Conservation (phyloP, 192 early-diverging fungal genomes). For the Coemansia sp. region DNA sequence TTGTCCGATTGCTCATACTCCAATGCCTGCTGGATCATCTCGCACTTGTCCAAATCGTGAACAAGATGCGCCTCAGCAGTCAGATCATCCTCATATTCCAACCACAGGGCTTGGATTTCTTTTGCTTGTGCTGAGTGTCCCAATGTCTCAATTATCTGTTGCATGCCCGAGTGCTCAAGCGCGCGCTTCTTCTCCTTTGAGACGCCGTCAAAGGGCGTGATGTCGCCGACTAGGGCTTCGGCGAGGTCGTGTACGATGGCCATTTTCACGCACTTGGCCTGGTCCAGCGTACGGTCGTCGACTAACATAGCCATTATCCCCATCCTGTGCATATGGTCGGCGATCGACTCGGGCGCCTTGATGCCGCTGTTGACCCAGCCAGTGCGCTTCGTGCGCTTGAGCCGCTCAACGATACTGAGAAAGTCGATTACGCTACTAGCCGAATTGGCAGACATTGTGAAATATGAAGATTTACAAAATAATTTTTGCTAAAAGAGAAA, state of each 20-base stretch:
- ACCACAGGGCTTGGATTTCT: conserved; percentile 82
- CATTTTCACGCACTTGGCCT: conserved; percentile 83
- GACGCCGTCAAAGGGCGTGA: conserved; percentile 82
- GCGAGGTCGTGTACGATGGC: conserved; percentile 92
- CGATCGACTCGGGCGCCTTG: conserved; percentile 78
- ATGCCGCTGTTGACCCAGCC: conserved; percentile 86
- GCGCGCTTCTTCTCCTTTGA: conserved; percentile 76
- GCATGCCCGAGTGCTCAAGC: conserved; percentile 61
- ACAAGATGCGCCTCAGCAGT: conserved; percentile 81
- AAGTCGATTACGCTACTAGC: conserved; percentile 66
- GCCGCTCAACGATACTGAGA: conserved; percentile 76
- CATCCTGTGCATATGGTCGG: conserved; percentile 98
- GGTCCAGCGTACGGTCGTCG: conserved; percentile 69
- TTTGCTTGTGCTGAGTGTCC: conserved; percentile 58
- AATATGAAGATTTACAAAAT: not conserved
- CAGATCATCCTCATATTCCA: conserved; percentile 78
- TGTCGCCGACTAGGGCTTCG: conserved; percentile 78
- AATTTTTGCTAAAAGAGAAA: not conserved
- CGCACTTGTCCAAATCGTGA: conserved; percentile 96
- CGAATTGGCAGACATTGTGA: not conserved
- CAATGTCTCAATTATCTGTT: conserved; percentile 59
- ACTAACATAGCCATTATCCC: conserved; percentile 84
- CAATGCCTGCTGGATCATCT: conserved; percentile 91
- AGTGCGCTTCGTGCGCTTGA: conserved; percentile 93
- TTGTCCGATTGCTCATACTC: conserved; percentile 85